A percentile compares a stretch with the other conserved stretches of the same genome.
Evolutionary conservation across 192 early-diverging fungal genomes (phyloP).

Genomic region (Phlyctochytrium bullatum): DNA sequence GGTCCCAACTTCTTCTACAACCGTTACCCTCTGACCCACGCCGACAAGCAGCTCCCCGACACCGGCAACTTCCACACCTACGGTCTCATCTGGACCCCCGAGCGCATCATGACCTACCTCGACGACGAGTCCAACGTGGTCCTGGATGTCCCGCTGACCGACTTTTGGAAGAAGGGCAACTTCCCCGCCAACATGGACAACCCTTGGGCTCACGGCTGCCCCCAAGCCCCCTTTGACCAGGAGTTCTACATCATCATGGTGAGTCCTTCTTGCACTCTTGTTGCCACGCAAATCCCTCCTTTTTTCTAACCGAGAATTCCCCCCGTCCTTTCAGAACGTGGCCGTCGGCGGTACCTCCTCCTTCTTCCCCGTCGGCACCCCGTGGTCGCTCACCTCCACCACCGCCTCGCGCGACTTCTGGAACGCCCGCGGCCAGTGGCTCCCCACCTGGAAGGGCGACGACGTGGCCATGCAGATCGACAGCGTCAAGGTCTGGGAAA

Average conservation of each 20-base stretch:
- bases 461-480: constrained; percentile 32
- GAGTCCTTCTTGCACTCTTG: constrained; percentile 61
- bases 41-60: constrained; percentile 29
- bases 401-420: constrained; percentile 55
- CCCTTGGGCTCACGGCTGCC: constrained; percentile 45
- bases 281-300: constrained; percentile 2
- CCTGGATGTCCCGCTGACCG: constrained; percentile 50
- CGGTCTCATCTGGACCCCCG: constrained; percentile 51
- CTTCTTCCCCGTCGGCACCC: constrained; percentile 56
- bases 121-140: constrained; percentile 46
- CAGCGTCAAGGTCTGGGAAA: constrained; percentile 30
- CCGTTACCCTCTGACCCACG: constrained; percentile 42
- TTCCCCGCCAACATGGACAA: constrained; percentile 51
- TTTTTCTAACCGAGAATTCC: no score
- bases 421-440: constrained; percentile 47
- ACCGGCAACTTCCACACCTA: constrained; percentile 54
- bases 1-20: constrained; percentile 52
- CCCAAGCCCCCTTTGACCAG: constrained; percentile 63
- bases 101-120: constrained; percentile 54
- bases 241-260: constrained; percentile 48
- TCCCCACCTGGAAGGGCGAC: constrained; percentile 49
- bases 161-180: constrained; percentile 48
- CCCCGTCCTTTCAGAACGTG: no score
- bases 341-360: constrained; percentile 57
- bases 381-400: constrained; percentile 52